Conservation (phyloP, 176 grass and related monocot species). For the Ampelocalamus luodianensis region DNA sequence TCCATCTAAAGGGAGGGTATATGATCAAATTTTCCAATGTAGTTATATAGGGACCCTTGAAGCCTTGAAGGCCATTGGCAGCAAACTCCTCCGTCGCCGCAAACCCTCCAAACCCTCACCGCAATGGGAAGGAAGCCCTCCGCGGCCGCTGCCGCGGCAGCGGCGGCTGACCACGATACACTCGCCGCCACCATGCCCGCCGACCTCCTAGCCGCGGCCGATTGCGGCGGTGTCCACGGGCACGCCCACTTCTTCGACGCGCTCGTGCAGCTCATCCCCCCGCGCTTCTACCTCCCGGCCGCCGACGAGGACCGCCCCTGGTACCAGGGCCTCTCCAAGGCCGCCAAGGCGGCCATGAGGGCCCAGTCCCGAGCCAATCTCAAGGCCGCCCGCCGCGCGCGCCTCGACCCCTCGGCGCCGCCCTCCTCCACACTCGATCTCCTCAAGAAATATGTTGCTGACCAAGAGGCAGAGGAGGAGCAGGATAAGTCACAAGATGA, state of each 20-base stretch:
- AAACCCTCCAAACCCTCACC: constrained; percentile 30
- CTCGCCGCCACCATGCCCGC: constrained; percentile 12
- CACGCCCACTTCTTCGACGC: constrained; percentile 80
- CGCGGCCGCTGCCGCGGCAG: no score
- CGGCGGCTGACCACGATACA: no score
- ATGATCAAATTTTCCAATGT: no score
- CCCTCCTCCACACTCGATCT: constrained; percentile 73
- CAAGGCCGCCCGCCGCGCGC: constrained; percentile 65
- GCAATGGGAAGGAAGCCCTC: not conserved
- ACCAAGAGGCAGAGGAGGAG: constrained; percentile 33
- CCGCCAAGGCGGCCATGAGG: constrained; percentile 72
- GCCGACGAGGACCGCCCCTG: constrained; percentile 74
- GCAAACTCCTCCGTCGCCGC: not conserved
- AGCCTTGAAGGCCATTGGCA: not conserved
- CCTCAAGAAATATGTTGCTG: constrained; percentile 63
- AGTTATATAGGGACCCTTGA: not conserved
- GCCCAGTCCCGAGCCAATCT: constrained; percentile 69
- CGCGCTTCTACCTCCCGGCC: constrained; percentile 70
- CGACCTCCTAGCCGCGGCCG: constrained; percentile 43
- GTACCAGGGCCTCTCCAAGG: constrained; percentile 83
- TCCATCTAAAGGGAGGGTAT: no score
- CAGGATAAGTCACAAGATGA: constrained; percentile 41
- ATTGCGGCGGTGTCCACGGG: constrained; percentile 32
- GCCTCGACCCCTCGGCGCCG: constrained; percentile 62
- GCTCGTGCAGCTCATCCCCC: constrained; percentile 82